Conservation (phyloP, 805 yeast genomes). For the Nakazawaea pomicola region DNA sequence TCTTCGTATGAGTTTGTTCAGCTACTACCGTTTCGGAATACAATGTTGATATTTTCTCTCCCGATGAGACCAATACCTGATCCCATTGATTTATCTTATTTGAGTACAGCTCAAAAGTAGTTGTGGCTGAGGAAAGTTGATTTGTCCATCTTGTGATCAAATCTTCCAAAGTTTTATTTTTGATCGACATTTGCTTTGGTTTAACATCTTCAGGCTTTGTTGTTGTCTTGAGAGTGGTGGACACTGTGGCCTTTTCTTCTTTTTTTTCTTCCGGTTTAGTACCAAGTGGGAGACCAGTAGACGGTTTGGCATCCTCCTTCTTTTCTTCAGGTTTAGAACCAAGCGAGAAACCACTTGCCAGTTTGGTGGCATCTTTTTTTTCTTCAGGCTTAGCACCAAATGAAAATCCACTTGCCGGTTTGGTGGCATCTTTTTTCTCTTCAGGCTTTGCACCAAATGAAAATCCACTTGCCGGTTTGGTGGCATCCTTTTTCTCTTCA, state of each 20-base stretch:
- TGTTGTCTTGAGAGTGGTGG: constrained; percentile 14
- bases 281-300: constrained; percentile 14
- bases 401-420: constrained; percentile 11
- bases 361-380: constrained; percentile 8
- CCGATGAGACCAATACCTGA: constrained; percentile 72
- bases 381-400: constrained; percentile 15
- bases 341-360: constrained; percentile 3
- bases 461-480: constrained; percentile 12
- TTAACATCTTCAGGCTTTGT: constrained; percentile 49
- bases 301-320: constrained; percentile 7
- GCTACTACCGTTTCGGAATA: constrained; percentile 77
- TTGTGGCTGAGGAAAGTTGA: constrained; percentile 69
- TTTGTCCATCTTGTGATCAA: constrained; percentile 90
- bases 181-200: constrained; percentile 70
- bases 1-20: constrained; percentile 76
- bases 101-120: constrained; percentile 72
- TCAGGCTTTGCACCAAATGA: constrained; percentile 11
- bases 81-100: constrained; percentile 83
- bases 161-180: constrained; percentile 90
- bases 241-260: constrained; percentile 12
- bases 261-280: constrained; percentile 12
- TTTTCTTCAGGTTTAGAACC: constrained; percentile 11
- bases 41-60: constrained; percentile 74
- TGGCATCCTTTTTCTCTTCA: constrained; percentile 8
- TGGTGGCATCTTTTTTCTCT: not conserved